Base-by-base conservation (phyloP, 805 yeast species). In the Candida piceae region DNA sequence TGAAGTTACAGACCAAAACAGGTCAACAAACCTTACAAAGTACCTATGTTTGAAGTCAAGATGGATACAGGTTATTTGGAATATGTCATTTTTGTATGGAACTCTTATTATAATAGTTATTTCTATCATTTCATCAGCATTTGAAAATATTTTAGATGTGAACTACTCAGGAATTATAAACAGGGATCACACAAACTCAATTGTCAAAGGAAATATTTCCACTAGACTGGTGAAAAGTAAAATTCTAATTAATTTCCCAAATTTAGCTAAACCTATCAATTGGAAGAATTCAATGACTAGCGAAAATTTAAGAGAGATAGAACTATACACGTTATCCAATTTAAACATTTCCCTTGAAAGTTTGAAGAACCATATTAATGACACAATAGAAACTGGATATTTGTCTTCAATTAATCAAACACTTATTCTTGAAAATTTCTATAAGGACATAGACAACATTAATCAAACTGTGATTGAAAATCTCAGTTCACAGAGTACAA, bases 41-140 rank as follows among this genome's bases (percentile, higher is more conserved):
- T 53, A 53, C 28, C 42, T 51, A 13, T 49, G 58, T 36, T 33
- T 53, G 28, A 51, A 49, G 34, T 43, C 58, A 7, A 43, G 55
- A 31, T 45, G 48, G 50, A 7, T 46, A 6, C 49, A 40, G 11
- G 33, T 42, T 13, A 11, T 50, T 11, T 46, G 44, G 47, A 45
- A 40, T 29, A 41, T 32, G 12, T 37, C 36, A 18, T 24, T 31
- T 31, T 9, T 20, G 11, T 5, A 16, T 5, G 31, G 25, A 19
- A 12, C 21, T 20, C 17, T 20, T n/a, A 7, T 20, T 13, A 20
- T 24, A 16, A 17, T 26, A 13, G 10, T 21, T 17, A 16, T 7
- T 16, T 29, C 29, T 18, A 28, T 31, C 12, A 12, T 16, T 15
- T 31, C 19, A 9, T 20, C 18, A 22, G 23, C 17, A 3, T 32